Evolutionary conservation across 208 protist species (phyloP).

Genomic region (Acanthamoeba healyi): DNA sequence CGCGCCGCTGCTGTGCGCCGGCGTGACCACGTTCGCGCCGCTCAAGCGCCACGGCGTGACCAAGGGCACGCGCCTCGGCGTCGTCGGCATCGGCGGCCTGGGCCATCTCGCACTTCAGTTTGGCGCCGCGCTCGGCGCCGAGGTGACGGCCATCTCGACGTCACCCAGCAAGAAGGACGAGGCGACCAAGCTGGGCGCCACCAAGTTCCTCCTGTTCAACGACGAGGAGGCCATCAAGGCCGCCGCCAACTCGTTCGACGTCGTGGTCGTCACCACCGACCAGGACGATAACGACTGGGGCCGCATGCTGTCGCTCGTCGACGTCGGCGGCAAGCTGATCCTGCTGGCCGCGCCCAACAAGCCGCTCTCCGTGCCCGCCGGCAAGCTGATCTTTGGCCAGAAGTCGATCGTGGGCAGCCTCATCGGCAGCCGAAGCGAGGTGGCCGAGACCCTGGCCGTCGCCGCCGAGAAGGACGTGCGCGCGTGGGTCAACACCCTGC

Average conservation of each 20-base stretch:
- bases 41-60: slow-evolving; percentile 54
- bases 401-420: slow-evolving; percentile 30
- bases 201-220: slow-evolving; percentile 53
- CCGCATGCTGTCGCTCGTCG: slow-evolving; percentile 7
- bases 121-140: slow-evolving; percentile 68
- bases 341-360: slow-evolving; percentile 7
- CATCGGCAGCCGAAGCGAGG: slow-evolving; percentile 46
- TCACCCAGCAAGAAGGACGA: slow-evolving; percentile 72
- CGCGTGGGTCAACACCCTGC: slow-evolving; percentile 47
- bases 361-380: neutral
- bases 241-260: slow-evolving; percentile 48
- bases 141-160: slow-evolving; percentile 82
- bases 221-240: slow-evolving; percentile 51
- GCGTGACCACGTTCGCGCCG: slow-evolving; percentile 80
- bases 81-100: slow-evolving; percentile 83
- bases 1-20: slow-evolving; percentile 80
- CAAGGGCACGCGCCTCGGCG: slow-evolving; percentile 72
- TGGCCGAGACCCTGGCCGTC: slow-evolving; percentile 72
- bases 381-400: neutral
- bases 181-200: slow-evolving; percentile 75
- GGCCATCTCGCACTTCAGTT: slow-evolving; percentile 81
- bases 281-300: slow-evolving; percentile 70
- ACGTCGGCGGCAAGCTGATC: slow-evolving; percentile 26
- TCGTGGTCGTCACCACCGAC: slow-evolving; percentile 24
- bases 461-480: slow-evolving; percentile 50